Evolutionary conservation across 768 basidiomycete genomes (phyloP), one percentile per base, ranked within the genome.

Genomic region (button mushroom (Agaricus bisporus)): DNA sequence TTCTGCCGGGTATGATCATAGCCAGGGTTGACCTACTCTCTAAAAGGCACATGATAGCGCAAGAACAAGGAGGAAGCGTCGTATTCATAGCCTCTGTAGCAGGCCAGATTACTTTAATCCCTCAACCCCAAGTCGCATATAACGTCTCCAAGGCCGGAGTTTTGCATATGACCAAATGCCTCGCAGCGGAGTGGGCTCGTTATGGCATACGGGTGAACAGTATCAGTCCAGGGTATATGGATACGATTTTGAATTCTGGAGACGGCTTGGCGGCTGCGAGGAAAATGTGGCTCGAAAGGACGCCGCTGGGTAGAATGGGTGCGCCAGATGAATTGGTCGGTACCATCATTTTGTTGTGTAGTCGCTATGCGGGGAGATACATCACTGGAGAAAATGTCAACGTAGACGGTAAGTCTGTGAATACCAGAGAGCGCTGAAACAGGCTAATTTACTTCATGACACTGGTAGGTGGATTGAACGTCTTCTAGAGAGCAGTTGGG

Each of bases 281-380:
- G 44, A 57, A 57, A 9, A 63, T 69, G n/a, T 77, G 72, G 74
- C 55, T 62, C 3, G 66, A 65, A 28, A 64, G 70, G 47, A 76
- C 66, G 54, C 73, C 72, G 10, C 68, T 74, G 68, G 74, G 74
- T 1, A 64, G 75, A 44, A 73, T 76, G 70, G 74, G 73, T 0
- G 63, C 71, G 48, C 66, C 73, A 4, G 63, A 59, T 11, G 76
- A 78, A 59, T 47, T 77, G 50, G 65, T 63, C 1, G 74, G 75
- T 0, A 65, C 60, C 1, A 62, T 73, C 11, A 66, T 76, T 3
- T 58, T 77, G 49, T 61, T 78, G 6, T 73, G 70, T 43, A 77
- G 73, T 58, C 63, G 52, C 12, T 26, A 63, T 11, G 72, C 70
- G 0, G 76, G 75, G 12, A 64, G 67, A 35, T 77, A 73, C 57